A percentile compares a stretch with the other conserved stretches of the same genome.
These are phyloP conservation scores for Chlorella sp. DNA, from an alignment of 139 green algal genomes.

Conservation along the genomic window DNA sequence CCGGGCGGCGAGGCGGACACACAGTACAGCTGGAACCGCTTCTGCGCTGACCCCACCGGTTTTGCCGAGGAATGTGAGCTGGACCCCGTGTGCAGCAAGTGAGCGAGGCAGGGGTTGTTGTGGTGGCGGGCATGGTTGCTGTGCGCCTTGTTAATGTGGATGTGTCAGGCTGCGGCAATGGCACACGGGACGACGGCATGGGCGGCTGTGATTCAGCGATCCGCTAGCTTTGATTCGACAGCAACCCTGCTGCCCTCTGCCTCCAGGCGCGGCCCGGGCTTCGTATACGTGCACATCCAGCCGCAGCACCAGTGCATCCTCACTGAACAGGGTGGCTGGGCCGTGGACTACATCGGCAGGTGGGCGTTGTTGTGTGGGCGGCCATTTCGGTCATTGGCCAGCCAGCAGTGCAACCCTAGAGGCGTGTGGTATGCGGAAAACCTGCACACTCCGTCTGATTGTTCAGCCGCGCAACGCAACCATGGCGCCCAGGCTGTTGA, in stretches of 20 bases:
- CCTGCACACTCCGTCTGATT: no score
- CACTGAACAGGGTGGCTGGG: constrained; percentile 23
- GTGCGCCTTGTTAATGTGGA: no score
- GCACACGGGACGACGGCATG: no score
- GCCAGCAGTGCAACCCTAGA: no score
- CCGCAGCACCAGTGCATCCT: constrained; percentile 22
- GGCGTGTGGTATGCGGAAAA: no score
- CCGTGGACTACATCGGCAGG: constrained; percentile 30
- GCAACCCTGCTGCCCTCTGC: not conserved
- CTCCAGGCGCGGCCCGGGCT: not conserved
- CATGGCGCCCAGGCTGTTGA: no score
- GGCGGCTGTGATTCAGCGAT: no score
- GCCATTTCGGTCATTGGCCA: no score
- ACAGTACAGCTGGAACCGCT: constrained; percentile 20
- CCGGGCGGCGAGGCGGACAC: not conserved
- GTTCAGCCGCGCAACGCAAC: no score
- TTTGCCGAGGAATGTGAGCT: constrained; percentile 22
- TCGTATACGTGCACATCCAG: constrained; percentile 22
- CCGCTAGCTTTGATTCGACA: no score
- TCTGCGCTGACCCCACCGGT: constrained; percentile 17
- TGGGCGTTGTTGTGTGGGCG: no score
- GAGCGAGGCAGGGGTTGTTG: not conserved
- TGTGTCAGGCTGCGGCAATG: no score
- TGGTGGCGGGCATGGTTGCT: not conserved
- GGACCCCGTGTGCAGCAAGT: constrained; percentile 15